Evolutionary conservation across 441 rosid species (phyloP), one percentile per base, ranked within the genome.

Genomic region (Monsonia emarginata): DNA sequence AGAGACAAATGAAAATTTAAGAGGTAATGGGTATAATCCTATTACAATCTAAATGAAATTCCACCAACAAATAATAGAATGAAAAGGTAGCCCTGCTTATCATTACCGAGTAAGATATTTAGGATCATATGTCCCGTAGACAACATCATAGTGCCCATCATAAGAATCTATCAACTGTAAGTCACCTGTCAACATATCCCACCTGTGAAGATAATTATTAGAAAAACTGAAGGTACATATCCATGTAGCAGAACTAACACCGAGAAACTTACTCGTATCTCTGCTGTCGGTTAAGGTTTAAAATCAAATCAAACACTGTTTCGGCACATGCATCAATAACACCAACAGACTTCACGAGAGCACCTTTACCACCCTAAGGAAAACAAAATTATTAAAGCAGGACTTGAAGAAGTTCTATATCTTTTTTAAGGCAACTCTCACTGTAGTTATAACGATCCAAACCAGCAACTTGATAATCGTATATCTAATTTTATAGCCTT

Each of bases 121-220:
- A 61, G 97, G 96, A 72, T 94, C 96, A 69, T 73, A 89, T 67
- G 82, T 82, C 65, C 99, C 92, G 76, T 89, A 86, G 38, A 91
- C 77, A 72, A 95, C 84, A 80, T 95, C 97, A 61, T 82, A 91
- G 77, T 89, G 90, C 70, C 99, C 97, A 79, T 91, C 91, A 63
- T 79, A 88, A 62, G 96, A 86, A 80, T 86, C 92, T 76, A 95
- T 21, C 74, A 88, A 74, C 81, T 95, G 95, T 74, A 88, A 75
- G 81, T 91, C 96, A 76, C 92, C 85, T 65, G 97, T 86, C 84
- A 95, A 81, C 74, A 83, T 79, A 82, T 95, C 99, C 99, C 99
- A 95, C 87, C 99, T 95, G 92, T 68, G 77, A 71, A 64, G 74
- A 68, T 71, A 74, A 56, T 66, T 66, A 65, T 70, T 67, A 75